Evolutionary conservation across 2,329 filamentous ascomycete genomes (phyloP), one percentile per base, ranked within the genome.

Genomic region (Claviceps citrina): DNA sequence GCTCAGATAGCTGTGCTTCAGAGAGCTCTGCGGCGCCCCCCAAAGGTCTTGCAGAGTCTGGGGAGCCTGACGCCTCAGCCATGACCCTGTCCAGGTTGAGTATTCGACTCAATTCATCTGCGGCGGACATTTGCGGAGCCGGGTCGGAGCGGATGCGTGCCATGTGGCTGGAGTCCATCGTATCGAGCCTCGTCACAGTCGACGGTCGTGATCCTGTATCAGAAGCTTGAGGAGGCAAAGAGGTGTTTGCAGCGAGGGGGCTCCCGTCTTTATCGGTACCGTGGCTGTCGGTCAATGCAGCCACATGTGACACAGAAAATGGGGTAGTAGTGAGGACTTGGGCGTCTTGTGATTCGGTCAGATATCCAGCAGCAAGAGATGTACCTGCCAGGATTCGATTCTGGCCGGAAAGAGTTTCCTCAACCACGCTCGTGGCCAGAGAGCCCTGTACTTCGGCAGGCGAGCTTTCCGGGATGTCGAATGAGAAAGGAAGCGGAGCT

Each of bases 341-440:
- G 31, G 54, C 52, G 40, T 51, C 55, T 43, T 54, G 56, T 31
- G 47, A 52, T 34, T 47, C 48, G 26, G 43, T 35, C 15, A 9
- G 7, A 36, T 18, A 20, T 19, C 20, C 33, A 9, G 30, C 25
- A n/a, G 15, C 31, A 5, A 19, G 24, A 25, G 15, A 12, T 8
- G 16, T 38, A 20, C 19, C 31, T 6, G 30, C 25, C 7, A 37
- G 39, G 9, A 18, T 31, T 10, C 36, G 36, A 2, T 20, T 41
- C 13, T 36, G 33, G 15, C 28, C 19, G 9, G 41, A 31, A 1
- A 41, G 28, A 12, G 40, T 46, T 13, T 41, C 45, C 22, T 25
- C 31, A 19, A 46, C 33, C 8, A 37, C 36, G 7, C 25, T 30
- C 35, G 37, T 27, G 8, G 26, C 33, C 2, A 36, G 26, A 22